Conservation (phyloP, 1,139 yeast genomes). For the Geotrichum australiense region DNA sequence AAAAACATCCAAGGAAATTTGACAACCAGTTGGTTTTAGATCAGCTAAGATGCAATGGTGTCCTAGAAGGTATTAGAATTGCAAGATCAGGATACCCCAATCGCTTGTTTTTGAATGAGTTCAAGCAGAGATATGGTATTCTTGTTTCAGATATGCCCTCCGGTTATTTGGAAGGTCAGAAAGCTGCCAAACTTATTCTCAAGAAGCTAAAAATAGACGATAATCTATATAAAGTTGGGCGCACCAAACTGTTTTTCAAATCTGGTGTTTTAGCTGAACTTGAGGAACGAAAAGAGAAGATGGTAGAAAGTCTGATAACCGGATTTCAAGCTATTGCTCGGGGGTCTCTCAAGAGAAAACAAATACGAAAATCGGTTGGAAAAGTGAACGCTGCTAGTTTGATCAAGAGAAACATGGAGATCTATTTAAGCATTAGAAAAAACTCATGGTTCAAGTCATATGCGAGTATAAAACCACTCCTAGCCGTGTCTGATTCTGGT, state of each 20-base stretch:
- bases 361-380: constrained; percentile 45
- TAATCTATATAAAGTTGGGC: constrained; percentile 66
- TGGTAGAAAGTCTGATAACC: constrained; percentile 51
- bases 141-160: constrained; percentile 42
- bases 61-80: constrained; percentile 92
- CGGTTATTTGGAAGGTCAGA: constrained; percentile 41
- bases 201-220: constrained; percentile 54
- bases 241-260: constrained; percentile 88
- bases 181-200: constrained; percentile 63
- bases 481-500: constrained; percentile 45
- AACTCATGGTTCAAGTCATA: constrained; percentile 82
- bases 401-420: constrained; percentile 54
- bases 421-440: constrained; percentile 45
- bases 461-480: constrained; percentile 65
- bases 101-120: constrained; percentile 76
- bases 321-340: constrained; percentile 61
- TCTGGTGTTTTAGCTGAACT: constrained; percentile 93
- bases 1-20: constrained; percentile 62
- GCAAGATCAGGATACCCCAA: constrained; percentile 97
- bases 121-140: constrained; percentile 65
- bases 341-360: constrained; percentile 55
- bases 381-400: constrained; percentile 67
- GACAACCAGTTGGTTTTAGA: constrained; percentile 74
- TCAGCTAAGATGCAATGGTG: constrained; percentile 95
- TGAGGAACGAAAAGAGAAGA: constrained; percentile 69